Conservation (phyloP, 2,329 filamentous ascomycete genomes). For the Alternaria arborescens region DNA sequence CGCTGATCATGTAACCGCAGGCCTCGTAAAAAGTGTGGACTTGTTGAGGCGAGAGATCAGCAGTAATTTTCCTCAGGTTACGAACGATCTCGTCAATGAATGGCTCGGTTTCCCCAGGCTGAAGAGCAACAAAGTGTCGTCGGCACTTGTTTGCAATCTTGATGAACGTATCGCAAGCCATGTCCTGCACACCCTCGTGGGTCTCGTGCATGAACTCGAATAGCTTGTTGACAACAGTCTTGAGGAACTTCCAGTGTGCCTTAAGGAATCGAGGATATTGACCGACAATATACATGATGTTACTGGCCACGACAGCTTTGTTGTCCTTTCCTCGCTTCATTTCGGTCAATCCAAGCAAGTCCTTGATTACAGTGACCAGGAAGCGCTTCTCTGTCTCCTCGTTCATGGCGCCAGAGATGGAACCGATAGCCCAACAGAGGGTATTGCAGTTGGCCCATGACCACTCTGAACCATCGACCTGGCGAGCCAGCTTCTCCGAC, state of each 20-base stretch:
- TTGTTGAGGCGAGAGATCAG: slow-evolving; percentile 93
- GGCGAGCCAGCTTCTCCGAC: slow-evolving; percentile 95
- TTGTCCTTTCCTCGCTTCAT: slow-evolving; percentile 99
- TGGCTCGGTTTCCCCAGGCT: slow-evolving; percentile 91
- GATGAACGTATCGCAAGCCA: slow-evolving; percentile 99
- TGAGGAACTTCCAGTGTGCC: slow-evolving; percentile 99
- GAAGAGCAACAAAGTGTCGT: slow-evolving; percentile 94
- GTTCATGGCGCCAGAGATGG: slow-evolving; percentile 98
- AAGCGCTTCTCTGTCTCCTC: slow-evolving; percentile 99
- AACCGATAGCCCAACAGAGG: slow-evolving; percentile 98
- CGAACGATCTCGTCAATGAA: slow-evolving; percentile 99
- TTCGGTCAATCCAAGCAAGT: slow-evolving; percentile 93
- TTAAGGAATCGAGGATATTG: slow-evolving; percentile 98
- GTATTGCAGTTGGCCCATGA: slow-evolving; percentile 99
- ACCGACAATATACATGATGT: slow-evolving; percentile 99
- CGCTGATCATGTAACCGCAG: slow-evolving; percentile 98
- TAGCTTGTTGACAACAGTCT: slow-evolving; percentile 99
- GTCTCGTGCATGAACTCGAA: slow-evolving; percentile 99
- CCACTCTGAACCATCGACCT: slow-evolving; percentile 96
- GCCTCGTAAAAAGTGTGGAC: slow-evolving; percentile 99
- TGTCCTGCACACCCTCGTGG: slow-evolving; percentile 98
- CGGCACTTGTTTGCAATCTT: slow-evolving; percentile 99
- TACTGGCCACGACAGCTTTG: slow-evolving; percentile 97
- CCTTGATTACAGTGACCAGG: slow-evolving; percentile 98
- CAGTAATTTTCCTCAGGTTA: slow-evolving; percentile 94